Evolutionary conservation across 2,329 filamentous ascomycete genomes (phyloP).

Genomic region (Fusarium falciforme): DNA sequence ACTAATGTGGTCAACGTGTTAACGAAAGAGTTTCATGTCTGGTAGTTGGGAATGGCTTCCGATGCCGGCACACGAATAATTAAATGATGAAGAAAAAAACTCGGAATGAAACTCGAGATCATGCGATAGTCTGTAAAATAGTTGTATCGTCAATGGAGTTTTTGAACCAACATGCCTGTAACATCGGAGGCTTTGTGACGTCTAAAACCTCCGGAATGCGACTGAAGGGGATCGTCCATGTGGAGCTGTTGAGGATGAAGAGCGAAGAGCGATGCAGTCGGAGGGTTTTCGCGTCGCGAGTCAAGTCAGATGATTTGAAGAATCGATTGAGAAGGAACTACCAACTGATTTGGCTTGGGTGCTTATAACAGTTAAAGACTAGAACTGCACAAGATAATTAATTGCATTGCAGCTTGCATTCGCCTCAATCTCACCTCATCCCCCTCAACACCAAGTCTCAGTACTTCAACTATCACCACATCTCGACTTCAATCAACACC

Average conservation of each 20-base stretch:
- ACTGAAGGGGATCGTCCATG: slow-evolving; percentile 8
- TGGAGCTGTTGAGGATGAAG: slow-evolving; percentile 1
- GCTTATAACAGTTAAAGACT: background rate
- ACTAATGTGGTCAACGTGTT: slow-evolving; percentile 12
- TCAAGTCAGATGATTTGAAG: background rate
- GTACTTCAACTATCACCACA: background rate
- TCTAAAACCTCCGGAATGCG: background rate
- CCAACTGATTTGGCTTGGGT: background rate
- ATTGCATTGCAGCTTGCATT: background rate
- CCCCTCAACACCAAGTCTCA: background rate
- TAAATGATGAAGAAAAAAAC: slow-evolving; percentile 12
- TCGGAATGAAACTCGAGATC: slow-evolving; percentile 7
- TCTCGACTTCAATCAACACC: background rate
- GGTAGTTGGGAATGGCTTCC: background rate
- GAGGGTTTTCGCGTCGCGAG: slow-evolving; percentile 23
- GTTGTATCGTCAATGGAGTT: background rate
- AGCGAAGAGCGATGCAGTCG: slow-evolving; percentile 8
- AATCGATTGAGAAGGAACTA: background rate
- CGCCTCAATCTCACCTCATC: background rate
- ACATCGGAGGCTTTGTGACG: slow-evolving; percentile 29
- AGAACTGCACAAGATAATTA: background rate
- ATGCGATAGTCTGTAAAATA: slow-evolving; percentile 9
- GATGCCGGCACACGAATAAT: background rate
- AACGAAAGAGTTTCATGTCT: background rate
- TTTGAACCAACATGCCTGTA: slow-evolving; percentile 3